Conservation (phyloP, 2,329 filamentous ascomycete genomes). For the Samsoniella hepiali region DNA sequence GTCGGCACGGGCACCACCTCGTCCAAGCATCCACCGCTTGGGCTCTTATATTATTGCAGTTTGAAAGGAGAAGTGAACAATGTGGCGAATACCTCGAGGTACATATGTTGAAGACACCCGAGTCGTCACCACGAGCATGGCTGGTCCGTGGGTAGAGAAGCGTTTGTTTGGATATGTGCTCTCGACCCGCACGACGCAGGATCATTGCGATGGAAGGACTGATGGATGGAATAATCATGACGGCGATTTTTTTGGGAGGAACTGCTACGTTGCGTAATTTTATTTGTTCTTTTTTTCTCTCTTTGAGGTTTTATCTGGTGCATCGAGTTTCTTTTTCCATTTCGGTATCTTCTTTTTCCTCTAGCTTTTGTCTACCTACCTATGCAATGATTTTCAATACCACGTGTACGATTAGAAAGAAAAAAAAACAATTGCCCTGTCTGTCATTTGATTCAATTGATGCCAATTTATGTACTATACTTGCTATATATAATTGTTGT, state of each 20-base stretch:
- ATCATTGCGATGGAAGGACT: not conserved
- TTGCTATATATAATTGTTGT: not conserved
- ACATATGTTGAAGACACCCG: not conserved
- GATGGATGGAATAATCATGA: not conserved
- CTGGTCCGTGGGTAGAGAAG: not conserved
- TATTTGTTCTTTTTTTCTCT: not conserved
- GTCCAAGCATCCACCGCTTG: not conserved
- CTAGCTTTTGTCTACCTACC: not conserved
- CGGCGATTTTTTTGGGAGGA: not conserved
- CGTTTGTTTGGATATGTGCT: constrained; percentile 4
- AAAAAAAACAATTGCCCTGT: not conserved
- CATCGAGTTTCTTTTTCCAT: not conserved
- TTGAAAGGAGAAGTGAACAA: not conserved
- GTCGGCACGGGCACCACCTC: not conserved
- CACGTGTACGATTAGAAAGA: constrained; percentile 13
- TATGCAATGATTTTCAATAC: not conserved
- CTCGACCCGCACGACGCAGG: not conserved
- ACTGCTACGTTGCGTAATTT: not conserved
- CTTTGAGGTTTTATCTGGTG: not conserved
- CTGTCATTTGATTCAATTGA: not conserved
- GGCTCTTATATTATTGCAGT: not conserved
- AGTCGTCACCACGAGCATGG: not conserved
- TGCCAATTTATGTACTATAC: not conserved
- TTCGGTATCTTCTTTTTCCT: not conserved
- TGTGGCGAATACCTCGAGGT: not conserved